A percentile compares a stretch with the other conserved stretches of the same genome.
phyloP scores from a whole-genome alignment of 1,284 basidiomycete genomes.

The Mycena sp. region DNA sequence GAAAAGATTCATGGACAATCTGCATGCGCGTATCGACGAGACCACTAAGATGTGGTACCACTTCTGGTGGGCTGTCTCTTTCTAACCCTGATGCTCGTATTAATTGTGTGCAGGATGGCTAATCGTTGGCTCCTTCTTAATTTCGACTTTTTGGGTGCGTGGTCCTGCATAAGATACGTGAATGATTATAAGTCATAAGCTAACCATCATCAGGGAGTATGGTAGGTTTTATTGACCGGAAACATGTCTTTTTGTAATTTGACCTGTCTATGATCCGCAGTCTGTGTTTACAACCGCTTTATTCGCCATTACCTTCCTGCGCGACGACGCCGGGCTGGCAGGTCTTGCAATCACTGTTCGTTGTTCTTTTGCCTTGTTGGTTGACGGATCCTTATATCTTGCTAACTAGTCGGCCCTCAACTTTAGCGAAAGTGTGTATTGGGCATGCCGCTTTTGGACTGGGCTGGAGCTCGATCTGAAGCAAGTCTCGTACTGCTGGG shows the following conservation, averaged over 20 bases:
- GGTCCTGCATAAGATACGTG: no score
- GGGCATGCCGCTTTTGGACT: constrained; percentile 58
- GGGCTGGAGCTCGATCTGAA: constrained; percentile 60
- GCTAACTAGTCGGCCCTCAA: constrained; percentile 63
- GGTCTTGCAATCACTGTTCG: constrained; percentile 53
- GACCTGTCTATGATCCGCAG: not conserved
- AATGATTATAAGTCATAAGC: not conserved
- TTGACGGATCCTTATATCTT: not conserved
- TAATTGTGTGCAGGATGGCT: constrained; percentile 7
- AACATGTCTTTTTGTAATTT: no score
- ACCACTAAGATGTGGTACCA: constrained; percentile 52
- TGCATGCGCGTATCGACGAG: constrained; percentile 62
- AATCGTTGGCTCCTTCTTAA: constrained; percentile 63
- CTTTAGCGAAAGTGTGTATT: constrained; percentile 64
- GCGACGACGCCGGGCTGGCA: constrained; percentile 69
- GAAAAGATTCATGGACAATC: constrained; percentile 66
- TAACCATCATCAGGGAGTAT: not conserved
- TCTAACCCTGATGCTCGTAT: not conserved
- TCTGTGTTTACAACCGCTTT: constrained; percentile 67
- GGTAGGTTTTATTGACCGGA: not conserved
- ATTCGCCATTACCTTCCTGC: constrained; percentile 67
- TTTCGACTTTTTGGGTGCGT: constrained; percentile 67
- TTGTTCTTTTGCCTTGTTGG: no score
- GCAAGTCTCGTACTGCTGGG: constrained; percentile 41
- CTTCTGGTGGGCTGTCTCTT: not conserved